Evolutionary conservation across 495 filamentous ascomycete species (phyloP), one percentile per base, ranked within the genome.

Genomic region (Trichoderma erinaceum): DNA sequence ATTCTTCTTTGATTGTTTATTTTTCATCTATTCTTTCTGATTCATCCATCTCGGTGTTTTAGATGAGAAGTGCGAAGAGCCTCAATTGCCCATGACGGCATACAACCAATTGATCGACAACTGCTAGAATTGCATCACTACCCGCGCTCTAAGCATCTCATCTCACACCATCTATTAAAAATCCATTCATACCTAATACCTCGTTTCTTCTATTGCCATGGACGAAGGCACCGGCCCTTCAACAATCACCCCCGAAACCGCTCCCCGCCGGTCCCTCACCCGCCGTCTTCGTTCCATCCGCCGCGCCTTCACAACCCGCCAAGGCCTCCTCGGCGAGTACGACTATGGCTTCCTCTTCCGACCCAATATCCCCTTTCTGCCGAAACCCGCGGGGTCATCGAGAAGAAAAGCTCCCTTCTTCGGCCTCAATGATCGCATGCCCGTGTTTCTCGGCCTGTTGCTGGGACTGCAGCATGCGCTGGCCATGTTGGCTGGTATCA

Each of bases 281-380:
- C 69, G 71, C 67, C 73, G 73, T 25, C 64, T 79, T 5, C 68
- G 68, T 18, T 61, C 56, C 52, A 25, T 80, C 68, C 74, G 70
- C 69, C 75, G 74, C 67, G 75, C 76, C n/a, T 79, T 83, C 69
- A 70, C 78, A 50, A 82, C 80, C 27, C 88, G 81, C 66, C 87
- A 92, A 0, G 92, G 93, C 11, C 82, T 97, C 38, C 75, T 97
- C 69, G 93, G 93, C 41, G 81, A 87, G 70, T 97, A 97, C 75
- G 91, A 97, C 80, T 97, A 97, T 85, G 78, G 58, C 66, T 81
- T 85, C 69, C 77, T 83, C 61, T 92, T 92, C 77, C 85, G 81
- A 56, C 93, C 93, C 6, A 91, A 92, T 67, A 74, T 97, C 15
- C 93, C 93, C 3, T 97, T 96, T 78, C 87, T 94, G 81, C 87